These are phyloP conservation scores for Mycena vitilis DNA, from an alignment of 768 basidiomycete species.

Conservation along the genomic window DNA sequence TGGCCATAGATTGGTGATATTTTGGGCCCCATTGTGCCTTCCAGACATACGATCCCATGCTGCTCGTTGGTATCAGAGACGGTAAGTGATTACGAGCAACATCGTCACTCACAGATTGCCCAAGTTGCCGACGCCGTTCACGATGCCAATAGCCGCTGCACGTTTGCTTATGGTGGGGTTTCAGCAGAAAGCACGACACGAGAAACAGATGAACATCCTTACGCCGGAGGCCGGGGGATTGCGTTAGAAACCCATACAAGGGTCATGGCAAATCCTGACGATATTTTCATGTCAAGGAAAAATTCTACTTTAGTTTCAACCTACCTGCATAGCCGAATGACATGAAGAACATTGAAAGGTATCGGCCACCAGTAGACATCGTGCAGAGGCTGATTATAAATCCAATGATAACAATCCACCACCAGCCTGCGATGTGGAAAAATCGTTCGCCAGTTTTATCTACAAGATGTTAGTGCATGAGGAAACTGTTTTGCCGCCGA, in stretches of 20 bases:
- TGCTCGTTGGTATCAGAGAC: constrained; percentile 35
- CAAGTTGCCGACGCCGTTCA: constrained; percentile 69
- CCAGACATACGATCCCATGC: constrained; percentile 73
- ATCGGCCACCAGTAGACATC: constrained; percentile 62
- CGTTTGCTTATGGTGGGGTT: constrained; percentile 48
- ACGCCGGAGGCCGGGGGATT: constrained; percentile 70
- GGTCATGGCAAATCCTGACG: constrained; percentile 56
- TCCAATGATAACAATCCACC: constrained; percentile 72
- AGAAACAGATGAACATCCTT: constrained; percentile 25
- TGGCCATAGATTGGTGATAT: constrained; percentile 72
- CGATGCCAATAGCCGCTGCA: constrained; percentile 69
- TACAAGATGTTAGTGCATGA: constrained; percentile 15
- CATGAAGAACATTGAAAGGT: constrained; percentile 75
- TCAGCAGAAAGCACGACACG: not conserved
- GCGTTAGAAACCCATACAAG: constrained; percentile 74
- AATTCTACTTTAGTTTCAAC: not conserved
- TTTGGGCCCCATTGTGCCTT: constrained; percentile 67
- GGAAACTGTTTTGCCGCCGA: constrained; percentile 34
- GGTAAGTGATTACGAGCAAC: too few species aligned
- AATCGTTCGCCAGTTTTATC: constrained; percentile 74
- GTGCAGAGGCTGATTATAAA: constrained; percentile 72
- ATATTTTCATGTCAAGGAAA: not conserved
- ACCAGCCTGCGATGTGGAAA: constrained; percentile 67
- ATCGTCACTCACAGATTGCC: constrained; percentile 62
- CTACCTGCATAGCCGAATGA: constrained; percentile 60